Percentiles rank a stretch among this genome's conserved stretches.
Conservation (phyloP, 345 rosid species). For the Corchorus olitorius region DNA sequence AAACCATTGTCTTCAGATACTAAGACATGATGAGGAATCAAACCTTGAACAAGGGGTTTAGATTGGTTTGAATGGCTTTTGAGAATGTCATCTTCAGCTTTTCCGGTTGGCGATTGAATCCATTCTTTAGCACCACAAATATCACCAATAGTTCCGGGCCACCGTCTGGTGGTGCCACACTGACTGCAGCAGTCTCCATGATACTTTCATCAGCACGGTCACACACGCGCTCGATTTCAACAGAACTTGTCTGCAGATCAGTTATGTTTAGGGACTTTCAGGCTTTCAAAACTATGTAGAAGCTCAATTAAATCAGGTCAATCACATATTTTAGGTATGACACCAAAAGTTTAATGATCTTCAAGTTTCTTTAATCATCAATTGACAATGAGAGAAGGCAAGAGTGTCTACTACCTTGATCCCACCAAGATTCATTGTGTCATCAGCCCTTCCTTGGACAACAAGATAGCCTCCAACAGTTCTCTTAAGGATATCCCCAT, state of each 20-base stretch:
- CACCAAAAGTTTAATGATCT: background rate
- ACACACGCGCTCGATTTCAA: slow-evolving; percentile 85
- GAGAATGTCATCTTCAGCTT: slow-evolving; percentile 59
- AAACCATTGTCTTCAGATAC: background rate
- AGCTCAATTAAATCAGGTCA: background rate
- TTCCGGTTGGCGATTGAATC: slow-evolving; percentile 39
- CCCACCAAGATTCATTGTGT: slow-evolving; percentile 98
- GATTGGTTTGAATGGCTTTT: slow-evolving; percentile 62
- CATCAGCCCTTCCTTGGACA: slow-evolving; percentile 93
- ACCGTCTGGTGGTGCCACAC: slow-evolving; percentile 55
- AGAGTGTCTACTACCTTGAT: slow-evolving; percentile 58
- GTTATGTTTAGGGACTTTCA: background rate
- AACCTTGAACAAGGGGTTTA: slow-evolving; percentile 94
- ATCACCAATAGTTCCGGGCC: slow-evolving; percentile 78
- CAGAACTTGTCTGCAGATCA: slow-evolving; percentile 71
- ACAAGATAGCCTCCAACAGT: slow-evolving; percentile 68
- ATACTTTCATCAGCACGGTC: slow-evolving; percentile 71
- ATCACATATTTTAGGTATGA: background rate
- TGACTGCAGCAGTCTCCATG: slow-evolving; percentile 79
- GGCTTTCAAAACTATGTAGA: background rate
- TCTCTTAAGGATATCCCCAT: slow-evolving; percentile 79
- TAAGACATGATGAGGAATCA: background rate
- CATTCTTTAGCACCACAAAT: slow-evolving; percentile 65
- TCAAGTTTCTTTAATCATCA: background rate
- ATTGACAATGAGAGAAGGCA: background rate